Conservation (phyloP, 2,329 filamentous ascomycete species). For the Clonostachys chloroleuca region DNA sequence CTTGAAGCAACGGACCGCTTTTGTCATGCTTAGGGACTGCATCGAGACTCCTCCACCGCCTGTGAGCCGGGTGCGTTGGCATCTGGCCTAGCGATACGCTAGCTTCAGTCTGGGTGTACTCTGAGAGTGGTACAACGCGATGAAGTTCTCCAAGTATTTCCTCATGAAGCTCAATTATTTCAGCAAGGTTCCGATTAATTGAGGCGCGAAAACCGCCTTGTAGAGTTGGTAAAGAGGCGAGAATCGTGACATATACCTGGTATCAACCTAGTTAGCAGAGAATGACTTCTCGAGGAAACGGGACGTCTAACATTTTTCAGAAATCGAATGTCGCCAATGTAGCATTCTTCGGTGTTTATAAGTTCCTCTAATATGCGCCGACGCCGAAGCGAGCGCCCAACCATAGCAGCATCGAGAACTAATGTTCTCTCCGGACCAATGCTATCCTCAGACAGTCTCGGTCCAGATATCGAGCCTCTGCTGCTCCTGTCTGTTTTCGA, state of each 20-base stretch:
- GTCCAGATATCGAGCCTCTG: slow-evolving; percentile 52
- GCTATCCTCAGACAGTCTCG: slow-evolving; percentile 64
- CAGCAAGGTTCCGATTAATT: slow-evolving; percentile 74
- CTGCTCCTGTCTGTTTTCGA: slow-evolving; percentile 60
- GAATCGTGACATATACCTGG: slow-evolving; percentile 71
- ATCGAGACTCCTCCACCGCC: slow-evolving; percentile 43
- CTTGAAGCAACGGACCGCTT: slow-evolving; percentile 34
- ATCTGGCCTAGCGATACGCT: background rate
- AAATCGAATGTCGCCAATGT: slow-evolving; percentile 82
- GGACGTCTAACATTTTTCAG: slow-evolving; percentile 68
- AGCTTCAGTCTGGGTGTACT: slow-evolving; percentile 43
- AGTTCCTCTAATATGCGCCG: slow-evolving; percentile 81
- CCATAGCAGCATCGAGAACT: slow-evolving; percentile 62
- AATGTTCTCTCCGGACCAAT: slow-evolving; percentile 50
- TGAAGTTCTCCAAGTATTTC: slow-evolving; percentile 74
- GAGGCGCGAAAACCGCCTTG: slow-evolving; percentile 62
- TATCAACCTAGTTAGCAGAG: background rate
- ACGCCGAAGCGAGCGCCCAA: slow-evolving; percentile 68
- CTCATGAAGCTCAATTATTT: slow-evolving; percentile 81
- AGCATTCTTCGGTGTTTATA: slow-evolving; percentile 80
- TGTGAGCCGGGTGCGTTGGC: background rate
- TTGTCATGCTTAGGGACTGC: slow-evolving; percentile 34
- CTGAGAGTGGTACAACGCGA: slow-evolving; percentile 63
- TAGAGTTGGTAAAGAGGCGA: slow-evolving; percentile 66
- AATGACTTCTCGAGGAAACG: background rate